Evolutionary conservation across 805 yeast species (phyloP).

Genomic region (Yarrowia hollandica): DNA sequence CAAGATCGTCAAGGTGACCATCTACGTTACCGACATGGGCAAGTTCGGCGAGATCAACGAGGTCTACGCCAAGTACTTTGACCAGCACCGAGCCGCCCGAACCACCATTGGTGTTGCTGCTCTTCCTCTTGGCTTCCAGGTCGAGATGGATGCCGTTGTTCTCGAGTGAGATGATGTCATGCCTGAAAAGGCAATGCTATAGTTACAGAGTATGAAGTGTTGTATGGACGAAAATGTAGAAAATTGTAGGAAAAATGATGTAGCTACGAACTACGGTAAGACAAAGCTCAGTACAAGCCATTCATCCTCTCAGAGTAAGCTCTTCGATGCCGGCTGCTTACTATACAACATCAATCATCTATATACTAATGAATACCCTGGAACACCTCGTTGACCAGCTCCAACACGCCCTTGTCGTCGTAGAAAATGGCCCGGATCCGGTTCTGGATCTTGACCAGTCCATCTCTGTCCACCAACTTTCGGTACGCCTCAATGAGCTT

Average conservation of each 20-base stretch:
- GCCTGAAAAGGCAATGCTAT: slow-evolving; percentile 21
- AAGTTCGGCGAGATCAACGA: slow-evolving; percentile 82
- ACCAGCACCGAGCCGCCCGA: slow-evolving; percentile 72
- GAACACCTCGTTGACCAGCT: slow-evolving; percentile 36
- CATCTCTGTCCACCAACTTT: slow-evolving; percentile 70
- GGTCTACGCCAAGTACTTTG: slow-evolving; percentile 60
- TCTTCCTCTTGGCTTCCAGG: slow-evolving; percentile 81
- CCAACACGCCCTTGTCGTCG: slow-evolving; percentile 38
- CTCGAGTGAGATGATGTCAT: slow-evolving; percentile 47
- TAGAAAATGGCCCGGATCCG: slow-evolving; percentile 41
- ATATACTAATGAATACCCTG: slow-evolving; percentile 33
- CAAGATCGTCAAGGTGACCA: slow-evolving; percentile 81
- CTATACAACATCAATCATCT: slow-evolving; percentile 19
- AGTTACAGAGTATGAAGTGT: background rate
- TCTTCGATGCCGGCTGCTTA: no score
- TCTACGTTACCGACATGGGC: slow-evolving; percentile 88
- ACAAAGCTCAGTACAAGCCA: no score
- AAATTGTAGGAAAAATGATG: no score
- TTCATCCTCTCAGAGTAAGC: no score
- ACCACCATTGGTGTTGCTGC: slow-evolving; percentile 94
- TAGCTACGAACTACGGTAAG: no score
- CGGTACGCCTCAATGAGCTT: slow-evolving; percentile 57
- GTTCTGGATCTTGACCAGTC: slow-evolving; percentile 66
- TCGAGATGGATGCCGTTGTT: slow-evolving; percentile 93
- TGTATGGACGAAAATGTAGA: no score